Evolutionary conservation across 768 basidiomycete species (phyloP).

Genomic region (Panaeolus cyanescens): DNA sequence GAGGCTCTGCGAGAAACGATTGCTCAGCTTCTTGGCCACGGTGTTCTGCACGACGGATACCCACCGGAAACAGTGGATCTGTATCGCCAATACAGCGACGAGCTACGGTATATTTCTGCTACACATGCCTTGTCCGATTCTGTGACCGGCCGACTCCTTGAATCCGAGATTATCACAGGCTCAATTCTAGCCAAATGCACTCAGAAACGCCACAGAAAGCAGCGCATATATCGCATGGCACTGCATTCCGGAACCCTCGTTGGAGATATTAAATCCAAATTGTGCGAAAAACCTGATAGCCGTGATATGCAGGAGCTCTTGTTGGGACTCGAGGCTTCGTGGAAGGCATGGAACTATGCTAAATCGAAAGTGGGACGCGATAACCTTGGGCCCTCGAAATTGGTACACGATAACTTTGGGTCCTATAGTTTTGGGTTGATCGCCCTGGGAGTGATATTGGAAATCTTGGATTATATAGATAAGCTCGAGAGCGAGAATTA

Average conservation of each 20-base stretch:
- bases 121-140: constrained; percentile 66
- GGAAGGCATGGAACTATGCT: constrained; percentile 67
- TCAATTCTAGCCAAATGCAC: constrained; percentile 73
- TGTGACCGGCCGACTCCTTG: constrained; percentile 56
- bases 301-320: constrained; percentile 30
- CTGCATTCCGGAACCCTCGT: constrained; percentile 56
- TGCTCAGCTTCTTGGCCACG: constrained; percentile 27
- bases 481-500: neutral
- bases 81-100: constrained; percentile 58
- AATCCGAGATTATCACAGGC: constrained; percentile 76
- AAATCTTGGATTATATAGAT: constrained; percentile 48
- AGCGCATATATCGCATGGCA: constrained; percentile 64
- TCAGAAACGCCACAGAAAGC: constrained; percentile 59
- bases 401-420: constrained; percentile 42
- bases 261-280: constrained; percentile 44
- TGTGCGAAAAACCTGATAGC: constrained; percentile 29
- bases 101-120: constrained; percentile 69
- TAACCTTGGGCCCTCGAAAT: constrained; percentile 53
- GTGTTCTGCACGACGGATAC: constrained; percentile 23
- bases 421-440: constrained; percentile 71
- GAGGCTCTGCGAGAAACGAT: constrained; percentile 31
- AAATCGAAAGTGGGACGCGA: constrained; percentile 30
- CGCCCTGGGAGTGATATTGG: constrained; percentile 58
- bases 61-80: constrained; percentile 32
- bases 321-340: constrained; percentile 50